Base-by-base conservation (phyloP, 208 protist genomes). In the Acanthamoeba culbertsoni region DNA sequence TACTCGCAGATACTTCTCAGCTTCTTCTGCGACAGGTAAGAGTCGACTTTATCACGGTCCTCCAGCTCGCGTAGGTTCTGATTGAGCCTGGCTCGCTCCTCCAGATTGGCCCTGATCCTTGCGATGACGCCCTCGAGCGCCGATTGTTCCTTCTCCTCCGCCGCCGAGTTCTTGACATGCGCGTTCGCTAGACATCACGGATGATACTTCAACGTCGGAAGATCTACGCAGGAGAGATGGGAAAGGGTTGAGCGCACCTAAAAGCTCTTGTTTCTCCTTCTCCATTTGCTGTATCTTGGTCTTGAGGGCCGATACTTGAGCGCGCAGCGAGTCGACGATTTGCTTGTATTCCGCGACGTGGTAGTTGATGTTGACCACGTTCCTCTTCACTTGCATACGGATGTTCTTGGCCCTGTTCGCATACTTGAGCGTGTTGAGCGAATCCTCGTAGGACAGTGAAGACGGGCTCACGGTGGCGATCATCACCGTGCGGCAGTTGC, bases 391-490 rank as follows among this genome's bases (percentile, higher is more conserved):
- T 45, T 55, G 26, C 35, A 92, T 94, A 40, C 95, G 95, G 68
- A 98, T 98, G 57, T 97, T 95, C 90, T 98, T 98, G 6, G 97
- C 97, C 37, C 97, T 91, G 75, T 98, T 97, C 23, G 97, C 97
- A 68, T 98, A 98, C 79, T 98, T 96, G 40, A 98, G 94, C n/a
- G 97, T 98, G 94, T 98, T 98, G 53, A 96, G 93, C 26, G 96
- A 97, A 86, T 98, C 97, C 65, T 98, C 97, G 55, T 95, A 98
- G n/a, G 57, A 93, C 12, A 95, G 20, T 6, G 75, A 93, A 23
- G 94, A 96, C 23, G 95, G 94, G 53, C 71, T 94, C 18, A 98
- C 93, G 86, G 97, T 97, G 12, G 97, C 97, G 53, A 98, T 98
- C 97, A 98, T 98, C 14, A 98, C 94, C 10, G 97, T 98, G 40